Evolutionary conservation across 2,329 filamentous ascomycete species (phyloP), one percentile per base, ranked within the genome.

Genomic region (Colletotrichum simmondsii): DNA sequence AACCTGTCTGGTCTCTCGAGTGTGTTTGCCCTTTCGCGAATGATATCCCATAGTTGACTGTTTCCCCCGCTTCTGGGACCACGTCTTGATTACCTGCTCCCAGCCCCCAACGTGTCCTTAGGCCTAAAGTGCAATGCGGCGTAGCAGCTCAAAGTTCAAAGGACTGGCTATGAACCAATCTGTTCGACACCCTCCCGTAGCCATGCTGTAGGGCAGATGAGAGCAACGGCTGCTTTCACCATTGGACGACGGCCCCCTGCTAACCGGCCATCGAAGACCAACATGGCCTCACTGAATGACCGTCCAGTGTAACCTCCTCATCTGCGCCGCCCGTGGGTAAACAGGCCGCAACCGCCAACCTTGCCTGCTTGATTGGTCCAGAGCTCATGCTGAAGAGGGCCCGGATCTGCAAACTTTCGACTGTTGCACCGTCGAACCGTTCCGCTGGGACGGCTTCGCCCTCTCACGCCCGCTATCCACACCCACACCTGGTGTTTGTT

Each of bases 331-430:
- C 59, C 62, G 71, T 61, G 68, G 62, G 22, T 63, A 54, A 68
- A 70, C 66, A 71, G 61, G 54, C 53, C 52, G 37, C 58, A 58
- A 57, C 68, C 57, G 68, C 68, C 71, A 73, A 58, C 46, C 54
- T 42, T 46, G 30, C n/a, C 22, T 19, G 46, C 16, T n/a, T 22
- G 7, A 73, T 73, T 73, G 62, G 71, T 19, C 37, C 26, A 58
- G 46, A 49, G n/a, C 66, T 35, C 24, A 19, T 67, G 67, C 46
- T 56, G 59, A 49, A 64, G 52, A 68, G 57, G 71, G 68, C 49
- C 66, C 56, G 37, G 71, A 73, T 73, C 71, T 72, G 71, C 71
- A 73, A 62, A 63, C 71, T 53, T 67, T 69, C 71, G 65, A 71
- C 62, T 28, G 62, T 72, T 67, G 57, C 71, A 72, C 71, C 62